Conservation (phyloP, 2,329 filamentous ascomycete species). For the Epichloe uncinata region DNA sequence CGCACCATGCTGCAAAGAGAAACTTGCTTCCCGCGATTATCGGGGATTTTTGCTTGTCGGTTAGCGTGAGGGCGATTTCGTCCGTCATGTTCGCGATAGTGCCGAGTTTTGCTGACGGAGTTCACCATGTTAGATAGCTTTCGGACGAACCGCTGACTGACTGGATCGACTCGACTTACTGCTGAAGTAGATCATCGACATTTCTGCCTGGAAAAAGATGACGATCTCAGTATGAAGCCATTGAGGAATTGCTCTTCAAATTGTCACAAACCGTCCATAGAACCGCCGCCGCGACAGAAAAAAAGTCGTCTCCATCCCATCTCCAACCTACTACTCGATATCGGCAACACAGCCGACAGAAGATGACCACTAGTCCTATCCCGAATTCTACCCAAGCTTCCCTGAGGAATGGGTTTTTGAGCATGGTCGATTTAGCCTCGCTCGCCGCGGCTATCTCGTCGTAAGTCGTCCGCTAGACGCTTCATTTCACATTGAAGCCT, state of each 20-base stretch:
- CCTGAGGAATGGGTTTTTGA: background rate
- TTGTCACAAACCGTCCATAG: constrained; percentile 2
- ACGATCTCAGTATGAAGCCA: no score
- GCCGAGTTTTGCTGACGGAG: constrained; percentile 20
- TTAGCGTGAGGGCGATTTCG: constrained; percentile 18
- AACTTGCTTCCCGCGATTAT: constrained; percentile 22
- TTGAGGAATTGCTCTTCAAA: background rate
- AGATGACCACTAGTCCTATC: background rate
- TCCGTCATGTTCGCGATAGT: constrained; percentile 24
- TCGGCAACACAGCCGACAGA: background rate
- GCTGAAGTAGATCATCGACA: background rate
- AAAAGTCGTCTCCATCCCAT: constrained; percentile 4
- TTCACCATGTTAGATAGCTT: background rate
- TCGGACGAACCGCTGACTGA: background rate
- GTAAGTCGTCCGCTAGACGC: background rate
- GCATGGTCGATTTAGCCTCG: background rate
- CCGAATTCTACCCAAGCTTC: background rate
- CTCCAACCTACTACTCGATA: background rate
- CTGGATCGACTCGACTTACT: background rate
- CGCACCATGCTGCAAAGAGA: constrained; percentile 24
- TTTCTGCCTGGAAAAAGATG: background rate
- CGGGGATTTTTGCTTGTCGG: constrained; percentile 14
- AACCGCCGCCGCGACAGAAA: background rate
- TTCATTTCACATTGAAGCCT: background rate
- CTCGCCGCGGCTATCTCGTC: background rate